Base-by-base conservation (phyloP, 176 grass and related monocot genomes). In the Metroxylon sagu region DNA sequence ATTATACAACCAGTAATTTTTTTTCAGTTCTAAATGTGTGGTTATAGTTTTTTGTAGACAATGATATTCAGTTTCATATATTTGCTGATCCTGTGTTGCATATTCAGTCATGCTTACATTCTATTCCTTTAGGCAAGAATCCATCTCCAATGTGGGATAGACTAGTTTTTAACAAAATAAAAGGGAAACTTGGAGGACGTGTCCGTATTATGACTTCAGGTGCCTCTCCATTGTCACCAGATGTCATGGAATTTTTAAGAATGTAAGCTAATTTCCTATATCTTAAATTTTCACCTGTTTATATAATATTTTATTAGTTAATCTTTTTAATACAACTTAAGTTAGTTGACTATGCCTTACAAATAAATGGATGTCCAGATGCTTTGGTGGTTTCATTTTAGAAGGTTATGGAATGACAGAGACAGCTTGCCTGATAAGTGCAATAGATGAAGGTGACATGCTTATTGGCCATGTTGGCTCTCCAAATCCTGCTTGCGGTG, bases 351-450 rank as follows among this genome's bases (percentile, higher is more conserved):
- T 43, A 6, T 43, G 8, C 35, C 8, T 43, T 43, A 43, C 35
- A 43, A 43, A 43, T 43, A 43, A 43, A 43, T 3, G 35, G 35
- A 12, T 43, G 61, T 78, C 31, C 71, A 96, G 92, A 72, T 96
- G 92, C 72, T 96, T 96, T 57, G 76, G 73, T 43, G 81, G 91
- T 74, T 64, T 80, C 29, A 64, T 96, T 82, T 18, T 90, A 70
- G 87, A 96, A 84, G 87, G 92, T 12, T 90, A 96, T 80, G 92
- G 86, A 75, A 96, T 96, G 92, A 96, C 92, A 49, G 92, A 90
- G 78, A 82, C 92, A 80, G 85, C 92, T 62, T 96, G 86, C 88
- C 52, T 96, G 68, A 85, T 96, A 49, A 72, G 19, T 69, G 39
- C 58, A 55, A 96, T 85, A 83, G 66, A 85, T 50, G 39, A 59